Base-by-base conservation (phyloP, 352 stramenopile species). In the Hyaloperonospora brassicae region DNA sequence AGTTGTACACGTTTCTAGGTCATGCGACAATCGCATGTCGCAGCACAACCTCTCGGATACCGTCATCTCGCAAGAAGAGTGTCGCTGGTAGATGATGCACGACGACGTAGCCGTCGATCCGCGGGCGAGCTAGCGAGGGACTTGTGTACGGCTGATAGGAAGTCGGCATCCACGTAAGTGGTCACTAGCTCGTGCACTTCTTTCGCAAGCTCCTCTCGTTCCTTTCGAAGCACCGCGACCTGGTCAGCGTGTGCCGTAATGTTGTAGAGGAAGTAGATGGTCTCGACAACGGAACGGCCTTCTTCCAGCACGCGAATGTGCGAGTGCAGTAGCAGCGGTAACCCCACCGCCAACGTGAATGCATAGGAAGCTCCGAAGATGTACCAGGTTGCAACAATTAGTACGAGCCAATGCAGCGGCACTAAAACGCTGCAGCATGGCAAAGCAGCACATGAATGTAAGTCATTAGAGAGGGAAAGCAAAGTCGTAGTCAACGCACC, bases 261-360 rank as follows among this genome's bases (percentile, higher is more conserved):
- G 59, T 77, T 86, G 55, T 84, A 84, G 34, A 88, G 66, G 62
- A 87, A 90, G 23, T 70, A 66, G 24, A 90, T 75, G 45, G 87
- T 87, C 49, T 90, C 77, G n/a, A 78, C 58, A 42, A 88, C 73
- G n/a, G 77, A 80, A 12, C 79, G 77, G 44, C 79, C 79, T 53
- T 90, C 79, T 65, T 88, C 79, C 1, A 90, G 53, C 52, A 90
- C 77, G 35, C 73, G 76, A 52, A 87, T 90, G 62, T 87, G 77
- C 51, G 75, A 87, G 50, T 88, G 88, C 27, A 90, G 65, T 31
- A 88, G 64, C 46, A 90, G 24, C 2, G 79, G 79, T 3, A 90
- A 57, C 0, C 66, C 67, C 14, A 88, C 52, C 0, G 74, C 73
- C 36, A 90, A 56, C 14, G 55, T 60, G 43, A 86, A 87, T 8